Conservation (phyloP, 176 grass and related monocot species). For the Tillandsia leiboldiana region DNA sequence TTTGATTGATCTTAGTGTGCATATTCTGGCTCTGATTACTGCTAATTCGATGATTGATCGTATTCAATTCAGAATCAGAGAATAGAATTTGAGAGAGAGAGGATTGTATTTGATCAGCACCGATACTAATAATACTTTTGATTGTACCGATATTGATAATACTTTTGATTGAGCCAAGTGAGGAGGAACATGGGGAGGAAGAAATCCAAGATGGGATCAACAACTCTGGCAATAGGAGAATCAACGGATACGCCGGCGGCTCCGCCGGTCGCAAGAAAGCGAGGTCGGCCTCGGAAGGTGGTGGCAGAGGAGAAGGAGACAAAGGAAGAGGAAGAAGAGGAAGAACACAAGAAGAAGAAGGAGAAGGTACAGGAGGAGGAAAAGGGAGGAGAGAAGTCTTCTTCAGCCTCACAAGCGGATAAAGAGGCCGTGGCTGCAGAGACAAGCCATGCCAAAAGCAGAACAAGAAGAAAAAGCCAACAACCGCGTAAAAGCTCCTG, state of each 20-base stretch:
- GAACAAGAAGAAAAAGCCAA: conserved; percentile 19
- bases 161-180: too few species aligned
- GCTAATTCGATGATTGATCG: too few species aligned
- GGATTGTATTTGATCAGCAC: too few species aligned
- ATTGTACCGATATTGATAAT: too few species aligned
- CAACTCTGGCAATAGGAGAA: background rate
- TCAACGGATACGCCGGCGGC: background rate
- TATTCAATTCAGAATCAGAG: too few species aligned
- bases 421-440: background rate
- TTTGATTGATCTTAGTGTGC: too few species aligned
- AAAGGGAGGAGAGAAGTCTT: background rate
- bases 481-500: conserved; percentile 18
- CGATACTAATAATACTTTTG: too few species aligned
- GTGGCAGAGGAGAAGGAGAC: background rate
- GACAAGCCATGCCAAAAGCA: conserved; percentile 4
- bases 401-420: background rate
- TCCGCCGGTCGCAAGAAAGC: background rate
- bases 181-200: conserved; percentile 5
- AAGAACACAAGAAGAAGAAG: background rate
- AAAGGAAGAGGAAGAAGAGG: background rate
- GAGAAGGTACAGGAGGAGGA: background rate
- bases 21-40: too few species aligned
- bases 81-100: too few species aligned
- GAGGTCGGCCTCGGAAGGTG: conserved; percentile 13
- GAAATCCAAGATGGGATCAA: background rate